Base-by-base conservation (phyloP, 2,329 filamentous ascomycete genomes). In the Neobulgaria alba region DNA sequence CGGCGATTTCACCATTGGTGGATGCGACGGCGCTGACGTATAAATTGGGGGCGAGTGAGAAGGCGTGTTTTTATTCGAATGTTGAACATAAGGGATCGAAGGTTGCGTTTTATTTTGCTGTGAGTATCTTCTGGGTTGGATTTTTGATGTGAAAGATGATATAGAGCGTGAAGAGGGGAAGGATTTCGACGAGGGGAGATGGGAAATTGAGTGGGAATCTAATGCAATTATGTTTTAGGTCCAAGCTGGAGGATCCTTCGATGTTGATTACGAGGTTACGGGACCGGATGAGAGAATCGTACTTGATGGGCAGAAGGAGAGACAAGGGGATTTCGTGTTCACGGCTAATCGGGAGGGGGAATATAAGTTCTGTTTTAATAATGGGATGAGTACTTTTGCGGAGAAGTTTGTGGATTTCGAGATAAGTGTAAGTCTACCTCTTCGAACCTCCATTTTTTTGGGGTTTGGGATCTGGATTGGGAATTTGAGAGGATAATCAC, bases 361-460 rank as follows among this genome's bases (percentile, higher is more conserved):
- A 59, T 95, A 96, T 68, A 78, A 80, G 39, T 96, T 98, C 70
- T 98, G 92, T 75, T 98, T 98, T 72, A 85, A 89, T 67, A 98
- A 98, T 60, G 84, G 92, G 61, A 95, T 98, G 85, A 94, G 85
- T 60, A 96, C 90, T 0, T 95, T 95, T 61, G 82, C 89, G 38
- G 92, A 98, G 67, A 98, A 98, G 69, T 80, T 87, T 62, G 89
- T 98, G 50, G 92, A 98, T 64, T 95, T 98, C 59, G 92, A 98
- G 68, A 95, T 98, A 60, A 77, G 89, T 48, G 90, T 92, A 69
- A 48, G 82, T 42, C 16, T 66, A 39, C 19, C 21, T 17, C 12
- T 10, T 17, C 12, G 20, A 10, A 5, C 42, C 30, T 46, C 16
- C 32, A 12, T 31, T n/a, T 26, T 30, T 10, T 18, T 4, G 10